Percentiles rank a stretch among this genome's conserved stretches.
phyloP scores from a whole-genome alignment of 306 rosid species.

The Pyrus communis region DNA sequence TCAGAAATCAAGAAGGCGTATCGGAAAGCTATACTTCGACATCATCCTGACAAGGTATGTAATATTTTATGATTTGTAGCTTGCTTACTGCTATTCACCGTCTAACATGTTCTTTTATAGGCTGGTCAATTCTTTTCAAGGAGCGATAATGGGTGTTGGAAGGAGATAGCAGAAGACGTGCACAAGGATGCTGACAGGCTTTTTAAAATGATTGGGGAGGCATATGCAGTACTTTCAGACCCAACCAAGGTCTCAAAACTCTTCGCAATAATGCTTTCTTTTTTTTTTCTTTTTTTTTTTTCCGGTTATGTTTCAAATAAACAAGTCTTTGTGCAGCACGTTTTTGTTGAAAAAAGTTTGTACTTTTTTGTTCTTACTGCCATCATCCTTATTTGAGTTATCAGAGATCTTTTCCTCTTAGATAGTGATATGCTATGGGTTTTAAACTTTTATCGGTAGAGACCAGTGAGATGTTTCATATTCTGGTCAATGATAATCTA shows the following conservation, averaged over 20 bases:
- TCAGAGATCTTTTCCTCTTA: neutral
- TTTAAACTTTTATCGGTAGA: neutral
- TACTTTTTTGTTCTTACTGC: neutral
- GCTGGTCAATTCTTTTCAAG: slow-evolving; percentile 77
- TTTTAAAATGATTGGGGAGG: slow-evolving; percentile 93
- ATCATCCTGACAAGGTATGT: slow-evolving; percentile 95
- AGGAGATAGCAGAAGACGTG: slow-evolving; percentile 65
- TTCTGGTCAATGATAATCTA: too few relatives aligned
- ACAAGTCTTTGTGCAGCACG: neutral
- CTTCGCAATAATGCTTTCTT: neutral
- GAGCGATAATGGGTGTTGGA: slow-evolving; percentile 64
- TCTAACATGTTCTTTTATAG: slow-evolving; percentile 38
- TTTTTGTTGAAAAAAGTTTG: neutral
- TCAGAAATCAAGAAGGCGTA: slow-evolving; percentile 95
- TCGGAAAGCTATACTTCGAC: slow-evolving; percentile 94
- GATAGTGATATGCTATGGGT: neutral
- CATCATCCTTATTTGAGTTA: neutral
- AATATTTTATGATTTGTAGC: slow-evolving; percentile 5
- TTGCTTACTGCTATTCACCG: neutral
- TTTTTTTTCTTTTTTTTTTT: too few relatives aligned
- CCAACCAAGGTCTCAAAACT: slow-evolving; percentile 47
- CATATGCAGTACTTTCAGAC: slow-evolving; percentile 85
- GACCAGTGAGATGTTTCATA: too few relatives aligned
- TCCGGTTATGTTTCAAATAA: neutral
- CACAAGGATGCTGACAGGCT: slow-evolving; percentile 88